phyloP scores from a whole-genome alignment of 441 rosid genomes.

The Erodium texanum region DNA sequence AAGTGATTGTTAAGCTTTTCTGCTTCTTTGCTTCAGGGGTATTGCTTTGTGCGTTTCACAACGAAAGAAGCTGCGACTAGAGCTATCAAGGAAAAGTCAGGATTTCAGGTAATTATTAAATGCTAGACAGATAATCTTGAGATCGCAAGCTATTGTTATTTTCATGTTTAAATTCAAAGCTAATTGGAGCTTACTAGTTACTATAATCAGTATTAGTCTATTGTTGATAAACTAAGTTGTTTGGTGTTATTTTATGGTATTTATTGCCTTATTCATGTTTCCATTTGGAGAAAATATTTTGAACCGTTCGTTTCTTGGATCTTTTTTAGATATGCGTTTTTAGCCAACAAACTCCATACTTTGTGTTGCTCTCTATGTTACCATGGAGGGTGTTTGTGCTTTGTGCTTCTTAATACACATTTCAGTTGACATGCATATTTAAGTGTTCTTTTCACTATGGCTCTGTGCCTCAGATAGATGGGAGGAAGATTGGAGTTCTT shows the following conservation, averaged over 20 bases:
- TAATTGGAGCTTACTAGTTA: background rate
- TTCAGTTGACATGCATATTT: background rate
- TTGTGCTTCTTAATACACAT: background rate
- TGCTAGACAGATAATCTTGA: background rate
- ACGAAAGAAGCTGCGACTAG: constrained; percentile 9
- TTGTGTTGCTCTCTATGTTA: background rate
- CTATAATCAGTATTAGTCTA: background rate
- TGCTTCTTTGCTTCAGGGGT: constrained; percentile 11
- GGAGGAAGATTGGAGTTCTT: constrained; percentile 11
- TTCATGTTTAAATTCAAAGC: background rate
- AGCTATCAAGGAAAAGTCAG: constrained; percentile 13
- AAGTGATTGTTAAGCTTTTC: background rate
- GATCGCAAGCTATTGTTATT: background rate
- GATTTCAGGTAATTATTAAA: constrained; percentile 7
- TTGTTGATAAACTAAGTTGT: background rate
- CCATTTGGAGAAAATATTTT: background rate
- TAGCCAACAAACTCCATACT: background rate
- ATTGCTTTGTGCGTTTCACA: constrained; percentile 14
- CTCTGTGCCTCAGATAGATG: constrained; percentile 9
- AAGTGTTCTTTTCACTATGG: background rate
- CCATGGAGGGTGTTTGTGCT: background rate
- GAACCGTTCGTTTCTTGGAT: background rate
- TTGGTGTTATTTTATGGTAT: background rate
- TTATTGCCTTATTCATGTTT: background rate
- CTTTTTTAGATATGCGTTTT: background rate